These are phyloP conservation scores for Chrysoporthe deuterocubensis DNA, from an alignment of 2,329 filamentous ascomycete genomes.

Conservation along the genomic window DNA sequence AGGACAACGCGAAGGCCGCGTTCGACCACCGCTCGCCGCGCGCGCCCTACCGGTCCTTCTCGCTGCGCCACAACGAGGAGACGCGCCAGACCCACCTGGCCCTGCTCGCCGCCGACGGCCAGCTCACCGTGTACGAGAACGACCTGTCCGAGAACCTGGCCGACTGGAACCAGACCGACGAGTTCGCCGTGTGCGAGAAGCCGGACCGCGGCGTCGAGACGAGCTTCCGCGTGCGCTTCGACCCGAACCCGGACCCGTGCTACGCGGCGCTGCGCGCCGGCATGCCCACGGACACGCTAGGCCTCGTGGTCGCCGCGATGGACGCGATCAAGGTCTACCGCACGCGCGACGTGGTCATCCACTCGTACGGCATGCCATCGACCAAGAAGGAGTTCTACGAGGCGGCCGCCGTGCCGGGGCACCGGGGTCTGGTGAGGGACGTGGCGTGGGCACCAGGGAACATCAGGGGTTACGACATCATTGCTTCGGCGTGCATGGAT, in stretches of 20 bases:
- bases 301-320: constrained; percentile 85
- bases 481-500: constrained; percentile 93
- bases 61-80: constrained; percentile 81
- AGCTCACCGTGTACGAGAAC: constrained; percentile 81
- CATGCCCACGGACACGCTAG: constrained; percentile 78
- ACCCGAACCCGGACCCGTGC: constrained; percentile 83
- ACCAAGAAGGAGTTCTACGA: constrained; percentile 82
- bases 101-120: constrained; percentile 80
- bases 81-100: constrained; percentile 83
- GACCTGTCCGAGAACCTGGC: constrained; percentile 80
- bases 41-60: constrained; percentile 78
- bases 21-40: constrained; percentile 62
- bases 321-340: constrained; percentile 82
- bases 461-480: constrained; percentile 84
- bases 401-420: constrained; percentile 74
- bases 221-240: constrained; percentile 83
- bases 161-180: constrained; percentile 76
- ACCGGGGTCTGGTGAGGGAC: constrained; percentile 80
- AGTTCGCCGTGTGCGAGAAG: constrained; percentile 72
- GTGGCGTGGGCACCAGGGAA: constrained; percentile 92
- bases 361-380: constrained; percentile 54
- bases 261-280: constrained; percentile 78
- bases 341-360: constrained; percentile 63
- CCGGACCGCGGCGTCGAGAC: constrained; percentile 83
- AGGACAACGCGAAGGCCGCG: constrained; percentile 50